Base-by-base conservation (phyloP, 495 filamentous ascomycete genomes). In the Penicillium lagena region DNA sequence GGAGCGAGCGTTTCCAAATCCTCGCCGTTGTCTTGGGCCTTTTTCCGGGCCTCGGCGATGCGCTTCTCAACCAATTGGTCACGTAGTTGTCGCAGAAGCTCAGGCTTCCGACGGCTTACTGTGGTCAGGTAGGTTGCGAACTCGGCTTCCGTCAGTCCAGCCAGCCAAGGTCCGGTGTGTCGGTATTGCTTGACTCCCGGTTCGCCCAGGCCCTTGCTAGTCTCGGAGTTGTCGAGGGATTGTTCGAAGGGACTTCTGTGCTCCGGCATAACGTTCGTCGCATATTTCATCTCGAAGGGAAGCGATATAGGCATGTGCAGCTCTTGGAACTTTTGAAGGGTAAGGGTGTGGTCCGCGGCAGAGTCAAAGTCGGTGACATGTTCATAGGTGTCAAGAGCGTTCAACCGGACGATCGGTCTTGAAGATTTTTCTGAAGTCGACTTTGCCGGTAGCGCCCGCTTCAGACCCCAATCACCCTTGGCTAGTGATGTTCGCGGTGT, bases 381-480 rank as follows among this genome's bases (percentile, higher is more conserved):
- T 67, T 96, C 90, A 47, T 81, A 79, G 7, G 89, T 90, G 70
- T 99, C 93, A 43, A 94, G 71, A 29, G 81, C 75, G 10, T 67
- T 67, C 43, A 96, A 69, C 31, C 85, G 75, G 32, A 96, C 73
- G 14, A 83, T 72, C 2, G 90, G 85, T 29, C 77, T 81, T 2
- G 77, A 78, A 8, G 85, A 80, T 45, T 77, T 82, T 9, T 66
- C 59, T 0, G 78, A 82, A 1, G 87, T 95, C 7, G 83, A 79
- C 56, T 80, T 80, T 8, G 81, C 62, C 2, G 93, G 93, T 1
- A 97, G 67, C 8, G 87, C 73, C 32, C 94, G 74, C 66, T 99
- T 99, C 50, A 97, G 69, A 17, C 93, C 93, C 94, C 93, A 99
- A 57, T 97, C 93, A 14, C 93, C 93, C 50, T 77, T 75, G 14